A percentile compares a stretch with the other conserved stretches of the same genome.
phyloP scores from a whole-genome alignment of 2,329 filamentous ascomycete species.

The Xylariaceae sp. region DNA sequence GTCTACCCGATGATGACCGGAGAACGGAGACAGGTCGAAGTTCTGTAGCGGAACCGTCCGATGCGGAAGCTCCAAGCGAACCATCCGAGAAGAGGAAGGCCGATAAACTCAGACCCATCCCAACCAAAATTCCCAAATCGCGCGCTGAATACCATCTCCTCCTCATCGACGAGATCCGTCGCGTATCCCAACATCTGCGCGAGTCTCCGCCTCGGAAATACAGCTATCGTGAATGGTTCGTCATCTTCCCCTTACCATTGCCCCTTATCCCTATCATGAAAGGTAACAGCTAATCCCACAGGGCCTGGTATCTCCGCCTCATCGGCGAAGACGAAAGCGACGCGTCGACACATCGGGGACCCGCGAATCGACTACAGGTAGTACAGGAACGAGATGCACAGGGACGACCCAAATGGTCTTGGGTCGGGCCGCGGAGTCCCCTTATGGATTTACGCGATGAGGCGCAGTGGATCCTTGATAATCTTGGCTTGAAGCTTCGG shows the following conservation, averaged over 20 bases:
- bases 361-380: slow-evolving; percentile 14
- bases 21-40: not conserved
- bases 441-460: slow-evolving; percentile 65
- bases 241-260: not conserved
- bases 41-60: not conserved
- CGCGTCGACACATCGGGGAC: slow-evolving; percentile 45
- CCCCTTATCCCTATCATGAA: not conserved
- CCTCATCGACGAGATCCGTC: slow-evolving; percentile 66
- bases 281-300: slow-evolving; percentile 32
- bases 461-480: slow-evolving; percentile 67
- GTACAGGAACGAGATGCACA: not conserved
- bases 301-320: slow-evolving; percentile 73
- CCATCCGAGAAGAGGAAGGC: slow-evolving; percentile 18
- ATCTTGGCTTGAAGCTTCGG: slow-evolving; percentile 53
- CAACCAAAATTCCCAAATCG: slow-evolving; percentile 37
- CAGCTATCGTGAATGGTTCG: slow-evolving; percentile 46
- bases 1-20: slow-evolving; percentile 7
- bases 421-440: slow-evolving; percentile 65
- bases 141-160: slow-evolving; percentile 54
- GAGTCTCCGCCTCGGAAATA: slow-evolving; percentile 58
- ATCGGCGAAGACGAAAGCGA: slow-evolving; percentile 61
- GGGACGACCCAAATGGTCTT: slow-evolving; percentile 54
- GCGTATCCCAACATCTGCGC: slow-evolving; percentile 59
- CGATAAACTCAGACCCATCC: slow-evolving; percentile 26
- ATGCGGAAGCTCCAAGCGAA: no score